Evolutionary conservation across 2,329 filamentous ascomycete genomes (phyloP).

Genomic region (Talaromyces sp.): DNA sequence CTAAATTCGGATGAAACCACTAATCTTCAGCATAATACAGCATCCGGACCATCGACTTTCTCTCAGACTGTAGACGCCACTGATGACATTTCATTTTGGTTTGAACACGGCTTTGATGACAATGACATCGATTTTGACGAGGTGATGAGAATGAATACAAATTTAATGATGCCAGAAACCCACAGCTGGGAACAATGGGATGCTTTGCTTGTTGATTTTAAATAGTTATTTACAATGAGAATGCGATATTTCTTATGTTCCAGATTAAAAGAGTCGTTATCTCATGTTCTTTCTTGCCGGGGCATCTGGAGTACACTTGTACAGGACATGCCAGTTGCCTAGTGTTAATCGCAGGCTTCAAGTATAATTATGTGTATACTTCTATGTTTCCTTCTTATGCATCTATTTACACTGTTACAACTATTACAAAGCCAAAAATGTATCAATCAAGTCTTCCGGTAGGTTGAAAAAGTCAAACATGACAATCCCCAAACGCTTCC

Average conservation of each 20-base stretch:
- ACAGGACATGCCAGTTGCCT: too few relatives aligned
- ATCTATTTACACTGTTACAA: background rate
- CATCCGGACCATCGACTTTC: background rate
- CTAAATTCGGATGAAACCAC: background rate
- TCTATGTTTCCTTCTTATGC: background rate
- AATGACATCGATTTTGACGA: background rate
- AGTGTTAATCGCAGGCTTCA: too few relatives aligned
- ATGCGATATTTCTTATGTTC: background rate
- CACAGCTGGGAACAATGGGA: background rate
- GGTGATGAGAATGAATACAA: background rate
- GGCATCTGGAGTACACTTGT: too few relatives aligned
- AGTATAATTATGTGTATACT: too few relatives aligned
- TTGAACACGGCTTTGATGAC: background rate
- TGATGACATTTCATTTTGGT: background rate
- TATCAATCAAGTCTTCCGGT: slow-evolving; percentile 36
- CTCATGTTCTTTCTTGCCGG: background rate
- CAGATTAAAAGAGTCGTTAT: background rate
- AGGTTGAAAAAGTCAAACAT: slow-evolving; percentile 49
- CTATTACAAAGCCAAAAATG: slow-evolving; percentile 26
- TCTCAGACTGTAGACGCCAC: background rate
- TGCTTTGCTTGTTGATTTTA: background rate
- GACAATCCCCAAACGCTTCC: slow-evolving; percentile 45
- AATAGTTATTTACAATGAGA: background rate
- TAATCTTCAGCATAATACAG: background rate
- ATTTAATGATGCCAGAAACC: background rate